Percentiles rank a stretch among this genome's conserved stretches.
Evolutionary conservation across 495 filamentous ascomycete genomes (phyloP).

Genomic region (Aspergillus bridgeri): DNA sequence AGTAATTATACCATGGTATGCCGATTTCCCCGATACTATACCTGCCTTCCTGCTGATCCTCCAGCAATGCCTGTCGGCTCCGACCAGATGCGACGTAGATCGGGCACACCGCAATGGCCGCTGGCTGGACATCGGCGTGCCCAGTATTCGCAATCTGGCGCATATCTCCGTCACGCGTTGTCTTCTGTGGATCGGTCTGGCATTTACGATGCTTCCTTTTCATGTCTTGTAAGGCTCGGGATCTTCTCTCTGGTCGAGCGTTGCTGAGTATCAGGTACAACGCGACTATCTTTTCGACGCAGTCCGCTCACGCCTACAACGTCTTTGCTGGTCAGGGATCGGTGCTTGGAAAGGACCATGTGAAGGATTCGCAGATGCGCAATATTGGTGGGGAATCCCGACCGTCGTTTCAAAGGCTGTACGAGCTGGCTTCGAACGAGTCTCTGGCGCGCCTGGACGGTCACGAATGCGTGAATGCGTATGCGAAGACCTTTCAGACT

Average conservation of each 20-base stretch:
- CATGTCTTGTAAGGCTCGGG: background rate
- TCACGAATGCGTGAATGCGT: background rate
- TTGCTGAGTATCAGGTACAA: background rate
- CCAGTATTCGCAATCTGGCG: background rate
- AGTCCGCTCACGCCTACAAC: background rate
- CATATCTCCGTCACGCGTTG: background rate
- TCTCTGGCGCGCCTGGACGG: background rate
- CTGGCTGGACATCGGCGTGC: constrained; percentile 5
- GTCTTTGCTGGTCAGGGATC: background rate
- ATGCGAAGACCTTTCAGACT: background rate
- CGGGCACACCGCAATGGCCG: background rate
- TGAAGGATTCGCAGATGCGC: background rate
- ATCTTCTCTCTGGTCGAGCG: background rate
- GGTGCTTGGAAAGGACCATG: background rate
- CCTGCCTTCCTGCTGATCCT: background rate
- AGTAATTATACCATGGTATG: background rate
- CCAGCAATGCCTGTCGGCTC: background rate
- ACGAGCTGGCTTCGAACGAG: background rate
- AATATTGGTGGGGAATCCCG: background rate
- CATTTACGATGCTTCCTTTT: background rate
- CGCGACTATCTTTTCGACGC: background rate
- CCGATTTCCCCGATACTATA: background rate
- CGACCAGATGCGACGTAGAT: background rate
- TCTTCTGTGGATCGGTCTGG: background rate
- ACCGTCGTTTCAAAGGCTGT: background rate